phyloP scores from a whole-genome alignment of 2,329 filamentous ascomycete species.

The Byssochlamys sp. region DNA sequence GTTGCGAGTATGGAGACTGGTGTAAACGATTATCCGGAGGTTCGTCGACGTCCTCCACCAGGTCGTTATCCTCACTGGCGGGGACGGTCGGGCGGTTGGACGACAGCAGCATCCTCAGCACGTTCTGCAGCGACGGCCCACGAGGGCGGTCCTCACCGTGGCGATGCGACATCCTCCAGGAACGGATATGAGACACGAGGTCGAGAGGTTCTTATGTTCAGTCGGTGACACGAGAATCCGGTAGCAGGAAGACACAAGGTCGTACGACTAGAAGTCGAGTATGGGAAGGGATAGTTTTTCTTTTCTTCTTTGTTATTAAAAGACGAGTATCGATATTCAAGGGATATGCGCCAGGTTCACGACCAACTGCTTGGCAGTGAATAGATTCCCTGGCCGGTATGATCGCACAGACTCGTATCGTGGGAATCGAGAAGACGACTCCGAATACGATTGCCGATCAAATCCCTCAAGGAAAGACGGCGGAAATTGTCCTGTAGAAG shows the following conservation, averaged over 20 bases:
- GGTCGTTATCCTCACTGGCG: constrained; percentile 49
- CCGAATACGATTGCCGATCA: not conserved
- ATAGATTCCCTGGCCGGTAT: not conserved
- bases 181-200: not conserved
- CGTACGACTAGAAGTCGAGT: not conserved
- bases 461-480: not conserved
- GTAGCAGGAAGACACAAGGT: not conserved
- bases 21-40: constrained; percentile 56
- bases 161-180: constrained; percentile 5
- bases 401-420: not conserved
- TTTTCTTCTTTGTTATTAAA: no score
- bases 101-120: constrained; percentile 37
- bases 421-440: not conserved
- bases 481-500: constrained; percentile 5
- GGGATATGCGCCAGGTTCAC: not conserved
- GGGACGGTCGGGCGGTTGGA: constrained; percentile 31
- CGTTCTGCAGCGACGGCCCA: constrained; percentile 27
- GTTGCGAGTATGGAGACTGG: constrained; percentile 15
- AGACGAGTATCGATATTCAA: not conserved
- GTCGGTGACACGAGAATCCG: not conserved
- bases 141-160: constrained; percentile 3
- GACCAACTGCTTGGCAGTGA: not conserved
- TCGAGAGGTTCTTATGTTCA: not conserved
- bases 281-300: not conserved
- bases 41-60: constrained; percentile 71